These are phyloP conservation scores for Batrachochytrium dendrobatidis DNA, from an alignment of 371 early-diverging fungal genomes.

Conservation along the genomic window DNA sequence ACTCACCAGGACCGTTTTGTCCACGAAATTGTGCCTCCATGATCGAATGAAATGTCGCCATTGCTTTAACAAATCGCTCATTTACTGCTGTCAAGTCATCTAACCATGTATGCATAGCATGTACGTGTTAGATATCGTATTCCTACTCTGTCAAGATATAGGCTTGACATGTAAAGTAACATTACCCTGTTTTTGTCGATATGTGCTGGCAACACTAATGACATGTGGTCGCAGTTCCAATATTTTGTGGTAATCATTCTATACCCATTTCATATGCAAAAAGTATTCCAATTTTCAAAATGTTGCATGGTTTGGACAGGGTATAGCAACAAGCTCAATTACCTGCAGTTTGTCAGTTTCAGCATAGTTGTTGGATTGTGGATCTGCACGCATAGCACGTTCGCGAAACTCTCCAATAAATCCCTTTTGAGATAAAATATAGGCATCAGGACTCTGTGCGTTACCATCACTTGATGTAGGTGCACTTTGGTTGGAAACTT, in stretches of 20 bases:
- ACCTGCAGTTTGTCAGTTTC: neutral
- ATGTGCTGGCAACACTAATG: neutral
- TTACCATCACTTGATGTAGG: no score
- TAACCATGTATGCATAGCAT: neutral
- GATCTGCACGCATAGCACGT: constrained; percentile 1
- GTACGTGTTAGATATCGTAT: neutral
- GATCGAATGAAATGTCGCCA: neutral
- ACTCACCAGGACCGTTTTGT: no score
- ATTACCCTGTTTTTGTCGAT: neutral
- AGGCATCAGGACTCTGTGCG: neutral
- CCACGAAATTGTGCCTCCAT: constrained; percentile 1
- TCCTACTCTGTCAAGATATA: no score
- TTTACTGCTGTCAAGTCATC: neutral
- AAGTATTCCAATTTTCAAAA: no score
- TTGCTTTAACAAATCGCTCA: neutral
- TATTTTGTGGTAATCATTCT: constrained; percentile 1
- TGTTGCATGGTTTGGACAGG: no score
- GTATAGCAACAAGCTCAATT: no score
- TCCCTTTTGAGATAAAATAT: neutral
- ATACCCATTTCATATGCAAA: no score
- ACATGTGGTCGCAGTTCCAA: neutral
- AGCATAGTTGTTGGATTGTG: neutral
- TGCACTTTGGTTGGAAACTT: no score
- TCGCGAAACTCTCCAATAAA: neutral
- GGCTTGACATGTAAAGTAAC: neutral